Percentiles rank a stretch among this genome's conserved stretches.
Conservation (phyloP, 257 asterid genomes). For the Solanum rostratum region DNA sequence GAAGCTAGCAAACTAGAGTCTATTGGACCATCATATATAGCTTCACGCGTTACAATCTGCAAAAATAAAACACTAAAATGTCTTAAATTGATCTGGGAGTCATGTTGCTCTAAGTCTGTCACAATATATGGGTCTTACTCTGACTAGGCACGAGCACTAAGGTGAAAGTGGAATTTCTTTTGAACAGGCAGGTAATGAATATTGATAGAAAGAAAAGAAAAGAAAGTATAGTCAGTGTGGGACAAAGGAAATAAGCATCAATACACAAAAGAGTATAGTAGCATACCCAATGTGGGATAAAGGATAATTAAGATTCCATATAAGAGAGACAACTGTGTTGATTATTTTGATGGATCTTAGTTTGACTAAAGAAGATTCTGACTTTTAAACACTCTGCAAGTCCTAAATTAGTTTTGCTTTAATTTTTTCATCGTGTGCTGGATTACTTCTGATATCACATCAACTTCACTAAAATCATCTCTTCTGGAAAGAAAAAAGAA, state of each 20-base stretch:
- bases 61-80: neutral
- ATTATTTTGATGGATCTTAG: neutral
- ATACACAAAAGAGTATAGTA: neutral
- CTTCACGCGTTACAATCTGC: slow-evolving; percentile 80
- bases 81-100: neutral
- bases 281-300: neutral
- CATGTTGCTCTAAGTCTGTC: neutral
- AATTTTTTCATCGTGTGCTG: neutral
- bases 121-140: neutral
- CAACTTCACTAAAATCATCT: neutral
- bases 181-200: neutral
- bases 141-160: neutral
- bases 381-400: neutral
- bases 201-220: neutral
- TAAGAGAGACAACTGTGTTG: neutral
- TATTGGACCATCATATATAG: slow-evolving; percentile 48
- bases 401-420: neutral
- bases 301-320: neutral
- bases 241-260: neutral
- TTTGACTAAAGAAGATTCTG: neutral
- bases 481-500: neutral
- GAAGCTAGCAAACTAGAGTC: slow-evolving; percentile 44
- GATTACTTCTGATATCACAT: neutral
- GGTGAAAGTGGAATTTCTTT: neutral
- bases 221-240: neutral